Evolutionary conservation across 768 basidiomycete species (phyloP).

Genomic region (Macrocybe gigantea): DNA sequence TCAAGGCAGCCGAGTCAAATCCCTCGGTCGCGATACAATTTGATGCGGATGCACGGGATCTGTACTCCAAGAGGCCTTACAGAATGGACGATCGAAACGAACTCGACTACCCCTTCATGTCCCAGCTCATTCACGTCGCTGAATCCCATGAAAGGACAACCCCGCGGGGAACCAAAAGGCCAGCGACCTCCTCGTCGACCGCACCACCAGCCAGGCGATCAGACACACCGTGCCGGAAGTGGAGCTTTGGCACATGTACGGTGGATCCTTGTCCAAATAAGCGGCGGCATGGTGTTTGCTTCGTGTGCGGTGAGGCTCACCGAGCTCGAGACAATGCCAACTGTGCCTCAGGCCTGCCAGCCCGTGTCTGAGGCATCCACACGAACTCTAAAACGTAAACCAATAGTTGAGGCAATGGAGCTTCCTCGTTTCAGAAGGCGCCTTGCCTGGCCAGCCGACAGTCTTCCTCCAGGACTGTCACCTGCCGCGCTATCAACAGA

Average conservation of each 20-base stretch:
- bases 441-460: no score
- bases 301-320: slow-evolving; percentile 7
- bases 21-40: slow-evolving; percentile 4
- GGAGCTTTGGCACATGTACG: slow-evolving; percentile 6
- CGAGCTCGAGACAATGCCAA: slow-evolving; percentile 3
- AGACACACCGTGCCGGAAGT: slow-evolving; percentile 2
- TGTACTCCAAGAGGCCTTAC: slow-evolving; percentile 7
- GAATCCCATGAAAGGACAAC: background rate
- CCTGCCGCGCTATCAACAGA: background rate
- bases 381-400: no score
- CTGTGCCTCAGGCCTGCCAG: background rate
- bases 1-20: slow-evolving; percentile 1
- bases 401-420: no score
- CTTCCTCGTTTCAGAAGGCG: no score
- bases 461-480: no score
- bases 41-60: slow-evolving; percentile 5
- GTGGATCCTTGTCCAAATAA: slow-evolving; percentile 5
- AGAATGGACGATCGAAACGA: slow-evolving; percentile 9
- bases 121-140: slow-evolving; percentile 3
- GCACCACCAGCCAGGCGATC: background rate
- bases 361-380: no score
- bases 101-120: slow-evolving; percentile 3
- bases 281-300: slow-evolving; percentile 5
- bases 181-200: background rate
- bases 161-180: background rate